phyloP scores from a whole-genome alignment of 345 rosid genomes.

The Atalantia buxifolia region DNA sequence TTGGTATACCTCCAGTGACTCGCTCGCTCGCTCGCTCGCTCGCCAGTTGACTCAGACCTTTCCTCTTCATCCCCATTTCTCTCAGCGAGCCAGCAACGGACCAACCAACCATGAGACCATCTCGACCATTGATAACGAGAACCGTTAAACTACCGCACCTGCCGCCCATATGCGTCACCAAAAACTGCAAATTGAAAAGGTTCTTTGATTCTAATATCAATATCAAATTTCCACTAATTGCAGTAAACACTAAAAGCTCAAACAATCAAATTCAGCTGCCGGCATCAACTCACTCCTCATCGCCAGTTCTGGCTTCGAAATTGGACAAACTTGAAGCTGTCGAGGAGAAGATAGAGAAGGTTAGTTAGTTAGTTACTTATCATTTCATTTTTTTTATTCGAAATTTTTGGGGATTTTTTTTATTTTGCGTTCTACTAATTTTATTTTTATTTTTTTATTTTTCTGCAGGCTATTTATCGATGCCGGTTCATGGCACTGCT shows the following conservation, averaged over 20 bases:
- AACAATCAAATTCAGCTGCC: slow-evolving; percentile 10
- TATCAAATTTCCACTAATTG: slow-evolving; percentile 14
- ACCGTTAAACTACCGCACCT: background rate
- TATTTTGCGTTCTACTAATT: background rate
- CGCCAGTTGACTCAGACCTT: background rate
- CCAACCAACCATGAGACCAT: slow-evolving; percentile 10
- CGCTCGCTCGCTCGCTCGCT: no score
- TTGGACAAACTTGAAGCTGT: slow-evolving; percentile 25
- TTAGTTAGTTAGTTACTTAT: slow-evolving; percentile 1
- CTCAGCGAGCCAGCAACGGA: no score
- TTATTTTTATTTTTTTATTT: background rate
- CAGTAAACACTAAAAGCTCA: background rate
- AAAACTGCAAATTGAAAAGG: background rate
- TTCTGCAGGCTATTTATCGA: slow-evolving; percentile 52
- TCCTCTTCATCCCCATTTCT: background rate
- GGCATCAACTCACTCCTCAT: slow-evolving; percentile 20
- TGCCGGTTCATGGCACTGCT: slow-evolving; percentile 75
- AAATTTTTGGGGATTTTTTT: background rate
- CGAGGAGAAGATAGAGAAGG: slow-evolving; percentile 74
- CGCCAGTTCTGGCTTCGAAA: slow-evolving; percentile 24
- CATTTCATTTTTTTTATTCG: background rate
- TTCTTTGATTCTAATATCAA: background rate
- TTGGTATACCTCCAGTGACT: background rate
- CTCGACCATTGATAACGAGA: slow-evolving; percentile 7
- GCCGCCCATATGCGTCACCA: background rate